Evolutionary conservation across 495 filamentous ascomycete species (phyloP), one percentile per base, ranked within the genome.

Genomic region (Ascodesmis nigricans): DNA sequence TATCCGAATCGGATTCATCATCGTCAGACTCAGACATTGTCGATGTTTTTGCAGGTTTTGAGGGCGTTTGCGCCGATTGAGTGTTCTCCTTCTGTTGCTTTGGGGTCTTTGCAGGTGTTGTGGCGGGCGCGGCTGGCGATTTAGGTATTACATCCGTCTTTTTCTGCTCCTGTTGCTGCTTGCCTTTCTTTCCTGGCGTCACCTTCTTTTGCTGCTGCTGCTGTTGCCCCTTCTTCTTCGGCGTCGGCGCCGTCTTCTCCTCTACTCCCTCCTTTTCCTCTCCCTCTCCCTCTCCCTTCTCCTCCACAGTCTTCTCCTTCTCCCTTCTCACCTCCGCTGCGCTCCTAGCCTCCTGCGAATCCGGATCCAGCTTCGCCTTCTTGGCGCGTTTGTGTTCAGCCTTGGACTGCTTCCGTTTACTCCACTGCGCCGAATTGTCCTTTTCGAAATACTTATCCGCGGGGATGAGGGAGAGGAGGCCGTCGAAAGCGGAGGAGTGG

Each of bases 401-500:
- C 55, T 84, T 87, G 30, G 75, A 78, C 56, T 83, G 78, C 54
- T 84, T 87, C 54, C 79, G 81, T 53, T 69, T 71, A 56, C 71
- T 65, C 78, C 78, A 83, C 69, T 84, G 78, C 39, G 78, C 66
- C 73, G 82, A 53, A 25, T 60, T 72, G 45, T 90, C 80, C 46
- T 82, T 73, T 24, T 73, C 78, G 51, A 87, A 91, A 57, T 92
- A 92, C 45, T 76, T 70, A 54, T 84, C 83, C 14, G 80, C 83
- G 18, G 87, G 87, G 48, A 91, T 92, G 30, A 97, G 61, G 17
- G 82, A 84, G 41, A 97, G 64, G 11, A 97, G 57, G 36, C 83
- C 80, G 53, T 92, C 75, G 50, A 97, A 93, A 40, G 83, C 72
- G 55, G 75, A 65, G 21, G 79, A 71, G 52, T 91, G 78, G 55